Evolutionary conservation across 768 basidiomycete species (phyloP), one percentile per base, ranked within the genome.

Genomic region (Serendipita vermifera): DNA sequence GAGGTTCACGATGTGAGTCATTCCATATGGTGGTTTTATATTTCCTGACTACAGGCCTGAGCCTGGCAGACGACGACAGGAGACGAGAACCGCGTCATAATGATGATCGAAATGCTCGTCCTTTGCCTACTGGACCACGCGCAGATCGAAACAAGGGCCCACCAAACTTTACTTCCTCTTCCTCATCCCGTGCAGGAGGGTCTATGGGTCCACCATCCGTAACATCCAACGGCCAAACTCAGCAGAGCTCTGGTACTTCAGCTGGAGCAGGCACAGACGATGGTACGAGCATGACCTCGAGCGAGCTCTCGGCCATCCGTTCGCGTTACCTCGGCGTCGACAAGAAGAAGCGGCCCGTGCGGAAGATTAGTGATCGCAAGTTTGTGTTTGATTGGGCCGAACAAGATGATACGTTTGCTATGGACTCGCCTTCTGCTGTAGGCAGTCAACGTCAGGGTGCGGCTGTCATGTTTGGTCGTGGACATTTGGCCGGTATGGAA

Each of bases 341-440:
- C 68, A 88, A 82, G 69, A 92, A 93, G 77, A 93, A 92, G 72
- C 84, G 89, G 36, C 91, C 88, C 69, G 86, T 90, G 62, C 82
- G 90, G 56, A 93, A 92, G 71, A 90, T 87, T 79, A 89, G 87
- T 65, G 91, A 93, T 68, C 82, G 90, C 69, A 94, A 94, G 70
- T 91, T 98, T 66, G 88, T 94, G n/a, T 99, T 99, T 65, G 96
- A 98, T 68, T 99, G 96, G 96, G 92, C 94, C 65, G 82, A 83
- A 48, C 86, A 85, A 67, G 96, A 99, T 64, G 96, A 99, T 68
- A 99, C 96, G 13, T 83, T 87, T 64, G 73, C 79, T 5, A 80
- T 77, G 29, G 87, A 87, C 64, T 79, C 85, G 14, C 82, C 83
- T n/a, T 73, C 78, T 13, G 81, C 81, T 4, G 76, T 79, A 3